Base-by-base conservation (phyloP, 495 filamentous ascomycete genomes). In the Pseudomonodictys pantanalensis region DNA sequence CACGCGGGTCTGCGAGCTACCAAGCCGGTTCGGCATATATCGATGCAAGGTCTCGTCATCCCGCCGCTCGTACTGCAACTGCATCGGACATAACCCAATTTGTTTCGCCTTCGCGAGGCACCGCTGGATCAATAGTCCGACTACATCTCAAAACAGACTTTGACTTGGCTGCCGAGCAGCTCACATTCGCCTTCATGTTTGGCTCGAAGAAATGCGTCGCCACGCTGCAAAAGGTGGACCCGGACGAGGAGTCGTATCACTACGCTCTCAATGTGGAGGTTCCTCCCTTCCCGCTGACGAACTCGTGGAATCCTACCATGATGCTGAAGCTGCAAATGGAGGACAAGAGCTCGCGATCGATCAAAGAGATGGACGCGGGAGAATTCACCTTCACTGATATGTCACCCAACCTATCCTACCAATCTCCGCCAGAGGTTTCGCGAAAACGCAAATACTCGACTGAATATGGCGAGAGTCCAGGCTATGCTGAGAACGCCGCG, bases 181-280 rank as follows among this genome's bases (percentile, higher is more conserved):
- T 81, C 0, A 77, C 75, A 35, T 81, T 89, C 60, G 84, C 77
- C 61, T 72, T 97, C 23, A 82, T 85, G 29, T 95, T 97, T 69
- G 92, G 89, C 8, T 78, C 81, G 5, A 81, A 85, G 64, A 80
- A 82, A 71, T 86, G 83, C 71, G 75, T 78, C 35, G 85, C 86
- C 28, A 76, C 83, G 17, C 74, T 89, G 8, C 75, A 78, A 23
- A 86, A 85, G 66, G 71, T 86, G 10, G 78, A 81, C 4, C 79
- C 79, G 58, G 80, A 83, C 50, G 80, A 77, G 35, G 77, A 74
- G 53, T 77, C 77, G 18, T 87, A 83, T 70, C 80, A 84, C 53
- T 97, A 95, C 69, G 77, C 77, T n/a, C 71, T 96, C 26, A 80
- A 84, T 18, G 83, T 83, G 3, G 83, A 90, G 35, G 88, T 84